A percentile compares a stretch with the other conserved stretches of the same genome.
phyloP scores from a whole-genome alignment of 805 yeast species.

The Ogataea pignaliae region DNA sequence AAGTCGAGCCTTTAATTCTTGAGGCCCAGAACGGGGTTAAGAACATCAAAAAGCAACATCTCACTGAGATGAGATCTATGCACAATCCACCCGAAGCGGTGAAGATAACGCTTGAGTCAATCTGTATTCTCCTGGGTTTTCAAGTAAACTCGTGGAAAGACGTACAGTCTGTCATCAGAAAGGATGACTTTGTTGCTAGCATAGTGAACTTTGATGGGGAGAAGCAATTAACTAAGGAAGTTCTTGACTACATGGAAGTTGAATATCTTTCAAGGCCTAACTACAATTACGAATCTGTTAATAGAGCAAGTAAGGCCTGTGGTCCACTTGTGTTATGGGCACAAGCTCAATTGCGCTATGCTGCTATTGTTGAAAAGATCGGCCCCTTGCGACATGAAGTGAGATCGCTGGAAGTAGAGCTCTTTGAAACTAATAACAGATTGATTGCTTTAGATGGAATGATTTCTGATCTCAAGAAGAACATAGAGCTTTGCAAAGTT shows the following conservation, averaged over 20 bases:
- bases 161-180: constrained; percentile 72
- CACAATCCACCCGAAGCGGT: constrained; percentile 86
- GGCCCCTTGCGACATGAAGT: constrained; percentile 75
- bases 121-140: constrained; percentile 77
- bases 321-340: constrained; percentile 92
- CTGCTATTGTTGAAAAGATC: constrained; percentile 62
- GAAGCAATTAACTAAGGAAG: constrained; percentile 45
- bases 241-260: constrained; percentile 53
- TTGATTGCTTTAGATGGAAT: constrained; percentile 73
- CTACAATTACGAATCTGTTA: constrained; percentile 67
- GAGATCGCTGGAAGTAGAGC: constrained; percentile 49
- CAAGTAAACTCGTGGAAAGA: constrained; percentile 69
- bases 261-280: constrained; percentile 58
- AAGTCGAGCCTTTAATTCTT: constrained; percentile 77
- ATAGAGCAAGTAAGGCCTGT: constrained; percentile 91
- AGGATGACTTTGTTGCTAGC: constrained; percentile 81
- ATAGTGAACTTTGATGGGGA: constrained; percentile 74
- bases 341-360: constrained; percentile 78
- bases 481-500: constrained; percentile 63
- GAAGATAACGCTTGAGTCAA: constrained; percentile 80
- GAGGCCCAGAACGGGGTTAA: constrained; percentile 90
- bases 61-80: constrained; percentile 87
- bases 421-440: constrained; percentile 61
- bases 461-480: constrained; percentile 67
- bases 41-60: constrained; percentile 85